These are phyloP conservation scores for Chalciporus sp. DNA, from an alignment of 1,284 basidiomycete species.

Conservation along the genomic window DNA sequence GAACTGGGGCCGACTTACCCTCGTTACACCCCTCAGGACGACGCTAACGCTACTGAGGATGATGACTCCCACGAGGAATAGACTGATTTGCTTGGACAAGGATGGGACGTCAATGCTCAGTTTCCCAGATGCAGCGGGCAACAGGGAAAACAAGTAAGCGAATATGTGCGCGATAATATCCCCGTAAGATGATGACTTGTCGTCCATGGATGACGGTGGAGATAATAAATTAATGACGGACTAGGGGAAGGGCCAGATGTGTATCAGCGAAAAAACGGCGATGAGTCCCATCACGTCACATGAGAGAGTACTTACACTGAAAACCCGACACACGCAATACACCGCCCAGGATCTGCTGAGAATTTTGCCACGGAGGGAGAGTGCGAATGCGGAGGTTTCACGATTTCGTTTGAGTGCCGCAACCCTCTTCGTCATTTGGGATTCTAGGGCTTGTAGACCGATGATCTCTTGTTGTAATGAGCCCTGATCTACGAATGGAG, in stretches of 20 bases:
- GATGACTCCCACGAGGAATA: slow-evolving; percentile 70
- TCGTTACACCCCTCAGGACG: slow-evolving; percentile 65
- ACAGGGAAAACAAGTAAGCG: slow-evolving; percentile 50
- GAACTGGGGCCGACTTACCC: slow-evolving; percentile 43
- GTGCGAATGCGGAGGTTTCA: slow-evolving; percentile 50
- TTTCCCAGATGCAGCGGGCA: slow-evolving; percentile 35
- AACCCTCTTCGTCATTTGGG: slow-evolving; percentile 66
- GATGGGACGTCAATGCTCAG: slow-evolving; percentile 42
- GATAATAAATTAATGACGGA: slow-evolving; percentile 59
- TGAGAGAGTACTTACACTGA: slow-evolving; percentile 54
- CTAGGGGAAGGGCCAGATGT: slow-evolving; percentile 36
- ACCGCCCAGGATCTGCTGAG: slow-evolving; percentile 58
- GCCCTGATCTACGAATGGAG: slow-evolving; percentile 22
- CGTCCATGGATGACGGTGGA: slow-evolving; percentile 42
- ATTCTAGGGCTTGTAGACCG: slow-evolving; percentile 67
- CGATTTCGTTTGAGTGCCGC: slow-evolving; percentile 51
- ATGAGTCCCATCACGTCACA: slow-evolving; percentile 5
- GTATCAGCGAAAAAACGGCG: slow-evolving; percentile 15
- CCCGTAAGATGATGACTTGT: slow-evolving; percentile 46
- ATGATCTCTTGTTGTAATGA: slow-evolving; percentile 53
- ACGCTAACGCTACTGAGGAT: slow-evolving; percentile 69
- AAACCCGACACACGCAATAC: slow-evolving; percentile 67
- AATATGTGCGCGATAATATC: slow-evolving; percentile 64
- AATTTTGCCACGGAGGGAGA: slow-evolving; percentile 57
- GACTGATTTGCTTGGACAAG: slow-evolving; percentile 66